phyloP scores from a whole-genome alignment of 352 stramenopile genomes.

The Lagenidium sp. region DNA sequence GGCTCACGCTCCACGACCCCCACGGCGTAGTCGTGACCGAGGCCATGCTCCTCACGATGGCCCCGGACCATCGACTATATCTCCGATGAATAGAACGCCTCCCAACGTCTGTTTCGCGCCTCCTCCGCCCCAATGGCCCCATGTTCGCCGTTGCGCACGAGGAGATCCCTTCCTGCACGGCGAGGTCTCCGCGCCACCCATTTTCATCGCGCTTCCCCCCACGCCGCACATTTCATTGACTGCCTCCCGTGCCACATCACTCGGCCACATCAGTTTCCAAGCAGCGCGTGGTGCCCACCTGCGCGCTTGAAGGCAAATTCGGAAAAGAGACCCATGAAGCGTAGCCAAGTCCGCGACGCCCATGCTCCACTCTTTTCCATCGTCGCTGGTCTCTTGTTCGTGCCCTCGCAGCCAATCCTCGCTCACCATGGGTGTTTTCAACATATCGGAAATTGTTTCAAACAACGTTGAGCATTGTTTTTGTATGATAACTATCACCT shows the following conservation, averaged over 20 bases:
- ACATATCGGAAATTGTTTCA: conserved; percentile 2
- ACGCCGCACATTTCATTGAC: conserved; percentile 3
- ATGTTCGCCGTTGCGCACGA: conserved; percentile 3
- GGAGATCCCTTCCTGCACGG: no score
- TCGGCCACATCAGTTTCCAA: conserved; percentile 16
- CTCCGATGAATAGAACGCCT: conserved; percentile 20
- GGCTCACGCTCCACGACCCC: conserved; percentile 18
- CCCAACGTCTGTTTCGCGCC: no score
- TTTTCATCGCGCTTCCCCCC: not conserved
- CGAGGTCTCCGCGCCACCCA: no score
- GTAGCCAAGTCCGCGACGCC: conserved; percentile 31
- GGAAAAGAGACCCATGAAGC: conserved; percentile 43
- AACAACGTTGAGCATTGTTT: conserved; percentile 3
- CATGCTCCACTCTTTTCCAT: conserved; percentile 37
- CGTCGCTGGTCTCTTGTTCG: conserved; percentile 11
- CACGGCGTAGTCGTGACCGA: conserved; percentile 18
- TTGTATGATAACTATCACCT: conserved; percentile 3
- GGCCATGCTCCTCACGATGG: conserved; percentile 13
- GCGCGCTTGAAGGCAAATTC: conserved; percentile 45
- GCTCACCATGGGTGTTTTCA: conserved; percentile 1
- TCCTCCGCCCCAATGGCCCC: not conserved
- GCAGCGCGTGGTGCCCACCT: conserved; percentile 14
- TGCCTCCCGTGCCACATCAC: conserved; percentile 15
- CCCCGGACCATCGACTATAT: conserved; percentile 23
- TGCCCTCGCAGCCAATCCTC: conserved; percentile 14